Evolutionary conservation across 1,284 basidiomycete genomes (phyloP).

Genomic region (Coniophora puteana): DNA sequence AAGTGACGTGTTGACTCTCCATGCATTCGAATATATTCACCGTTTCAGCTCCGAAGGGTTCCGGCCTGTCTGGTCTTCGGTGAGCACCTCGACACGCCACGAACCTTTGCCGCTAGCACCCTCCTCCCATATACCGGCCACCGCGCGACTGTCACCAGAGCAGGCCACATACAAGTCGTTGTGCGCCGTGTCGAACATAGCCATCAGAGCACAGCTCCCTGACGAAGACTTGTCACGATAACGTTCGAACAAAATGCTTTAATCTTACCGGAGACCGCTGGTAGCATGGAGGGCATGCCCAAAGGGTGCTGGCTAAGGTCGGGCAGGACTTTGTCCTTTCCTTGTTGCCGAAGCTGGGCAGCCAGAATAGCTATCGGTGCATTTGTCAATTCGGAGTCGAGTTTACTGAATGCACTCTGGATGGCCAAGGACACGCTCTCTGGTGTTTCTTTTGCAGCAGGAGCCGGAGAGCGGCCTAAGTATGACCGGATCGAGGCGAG

Average conservation of each 20-base stretch:
- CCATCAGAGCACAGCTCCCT: slow-evolving; percentile 88
- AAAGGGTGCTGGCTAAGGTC: slow-evolving; percentile 72
- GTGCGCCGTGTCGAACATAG: slow-evolving; percentile 80
- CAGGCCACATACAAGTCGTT: slow-evolving; percentile 86
- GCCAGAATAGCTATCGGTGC: slow-evolving; percentile 75
- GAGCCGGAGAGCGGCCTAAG: too few relatives aligned
- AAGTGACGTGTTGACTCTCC: slow-evolving; percentile 1
- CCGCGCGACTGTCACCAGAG: slow-evolving; percentile 93
- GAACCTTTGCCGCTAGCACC: slow-evolving; percentile 51
- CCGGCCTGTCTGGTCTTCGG: slow-evolving; percentile 93
- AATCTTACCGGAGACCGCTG: slow-evolving; percentile 67
- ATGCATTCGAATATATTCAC: slow-evolving; percentile 32
- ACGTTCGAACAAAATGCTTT: slow-evolving; percentile 1
- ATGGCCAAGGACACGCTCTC: slow-evolving; percentile 68
- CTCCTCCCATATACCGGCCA: slow-evolving; percentile 89
- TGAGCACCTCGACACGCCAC: slow-evolving; percentile 91
- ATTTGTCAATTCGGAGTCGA: slow-evolving; percentile 78
- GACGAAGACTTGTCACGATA: slow-evolving; percentile 15
- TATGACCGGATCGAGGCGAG: slow-evolving; percentile 37
- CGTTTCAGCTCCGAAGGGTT: slow-evolving; percentile 80
- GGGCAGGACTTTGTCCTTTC: slow-evolving; percentile 51
- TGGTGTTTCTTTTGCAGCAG: too few relatives aligned
- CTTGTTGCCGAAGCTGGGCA: slow-evolving; percentile 47
- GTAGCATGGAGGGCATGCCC: slow-evolving; percentile 66
- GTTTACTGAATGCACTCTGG: slow-evolving; percentile 71